Evolutionary conservation across 176 grass and related monocot species (phyloP).

Genomic region (Juncus inflexus): DNA sequence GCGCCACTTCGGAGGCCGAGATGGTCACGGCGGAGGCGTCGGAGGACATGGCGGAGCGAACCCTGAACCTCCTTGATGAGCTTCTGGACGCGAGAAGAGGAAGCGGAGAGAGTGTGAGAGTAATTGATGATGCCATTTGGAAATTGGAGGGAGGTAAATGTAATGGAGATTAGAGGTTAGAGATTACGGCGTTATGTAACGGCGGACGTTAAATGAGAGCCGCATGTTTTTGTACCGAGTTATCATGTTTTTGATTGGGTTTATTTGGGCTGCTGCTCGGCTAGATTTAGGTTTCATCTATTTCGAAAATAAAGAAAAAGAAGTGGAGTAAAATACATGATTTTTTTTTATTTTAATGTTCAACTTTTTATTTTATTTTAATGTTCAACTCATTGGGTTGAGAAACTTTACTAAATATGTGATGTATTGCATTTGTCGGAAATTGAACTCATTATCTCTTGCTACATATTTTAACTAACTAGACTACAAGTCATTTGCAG

Average conservation of each 20-base stretch:
- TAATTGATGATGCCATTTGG: slow-evolving; percentile 30
- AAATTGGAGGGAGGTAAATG: slow-evolving; percentile 27
- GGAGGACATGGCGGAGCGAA: slow-evolving; percentile 24
- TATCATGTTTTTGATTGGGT: slow-evolving; percentile 31
- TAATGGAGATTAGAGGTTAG: background rate
- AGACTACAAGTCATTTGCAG: too few relatives aligned
- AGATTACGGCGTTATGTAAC: slow-evolving; percentile 37
- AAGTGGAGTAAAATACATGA: too few relatives aligned
- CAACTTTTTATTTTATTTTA: too few relatives aligned
- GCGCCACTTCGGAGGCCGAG: slow-evolving; percentile 38
- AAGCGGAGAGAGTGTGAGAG: slow-evolving; percentile 25
- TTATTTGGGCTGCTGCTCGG: too few relatives aligned
- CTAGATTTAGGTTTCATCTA: too few relatives aligned
- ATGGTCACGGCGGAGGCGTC: slow-evolving; percentile 28
- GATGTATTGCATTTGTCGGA: too few relatives aligned
- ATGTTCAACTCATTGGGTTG: too few relatives aligned
- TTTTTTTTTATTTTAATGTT: too few relatives aligned
- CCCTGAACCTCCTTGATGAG: slow-evolving; percentile 9
- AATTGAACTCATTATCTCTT: too few relatives aligned
- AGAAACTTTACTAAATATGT: too few relatives aligned
- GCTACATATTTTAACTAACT: too few relatives aligned
- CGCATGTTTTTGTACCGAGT: slow-evolving; percentile 39
- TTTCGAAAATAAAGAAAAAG: too few relatives aligned
- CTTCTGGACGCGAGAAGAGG: slow-evolving; percentile 14
- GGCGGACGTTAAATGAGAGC: slow-evolving; percentile 40